Base-by-base conservation (phyloP, 2,329 filamentous ascomycete species). In the Aureobasidium sp. region DNA sequence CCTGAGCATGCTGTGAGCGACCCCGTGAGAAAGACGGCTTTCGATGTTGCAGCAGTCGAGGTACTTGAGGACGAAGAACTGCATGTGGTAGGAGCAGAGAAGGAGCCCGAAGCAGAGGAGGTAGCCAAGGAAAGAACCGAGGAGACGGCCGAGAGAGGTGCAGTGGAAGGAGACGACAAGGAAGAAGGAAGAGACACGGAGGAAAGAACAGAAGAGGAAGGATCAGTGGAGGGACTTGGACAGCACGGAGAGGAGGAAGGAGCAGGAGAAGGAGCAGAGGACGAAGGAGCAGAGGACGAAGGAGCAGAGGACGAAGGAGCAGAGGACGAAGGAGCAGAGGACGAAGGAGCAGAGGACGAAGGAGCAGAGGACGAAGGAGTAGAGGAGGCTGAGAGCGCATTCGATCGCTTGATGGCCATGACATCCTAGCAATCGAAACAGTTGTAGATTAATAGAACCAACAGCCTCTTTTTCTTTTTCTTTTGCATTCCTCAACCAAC, bases 381-480 rank as follows among this genome's bases (percentile, higher is more conserved):
- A 27, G 33, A 27, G 21, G 49, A 55, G 50, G 23, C 17, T 13
- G 51, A 55, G n/a, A 43, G 7, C 31, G 38, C 51, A 9, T 21
- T 23, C 7, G 51, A 55, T 27, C 51, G 51, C n/a, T 23, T 55
- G 51, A 55, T 43, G 51, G 27, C 38, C 53, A 46, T 57, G 53
- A 47, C 27, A 31, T 31, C 45, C 17, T 46, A 46, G 43, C 13
- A 13, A 7, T n/a, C 17, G 25, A 23, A 15, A 15, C 42, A 57
- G 15, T n/a, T 47, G 38, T 31, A 57, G 21, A 46, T 19, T 11
- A n/a, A 9, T 17, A 31, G 17, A 31, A 19, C 0, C 27, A 27
- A 19, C 19, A 29, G 9, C 9, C 27, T 5, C 43, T 27, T 9
- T 4, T 9, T 27, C 11, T 42, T n/a, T n/a, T 4, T n/a, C 43